phyloP scores from a whole-genome alignment of 148 eudicot species.

The Beta vulgaris region DNA sequence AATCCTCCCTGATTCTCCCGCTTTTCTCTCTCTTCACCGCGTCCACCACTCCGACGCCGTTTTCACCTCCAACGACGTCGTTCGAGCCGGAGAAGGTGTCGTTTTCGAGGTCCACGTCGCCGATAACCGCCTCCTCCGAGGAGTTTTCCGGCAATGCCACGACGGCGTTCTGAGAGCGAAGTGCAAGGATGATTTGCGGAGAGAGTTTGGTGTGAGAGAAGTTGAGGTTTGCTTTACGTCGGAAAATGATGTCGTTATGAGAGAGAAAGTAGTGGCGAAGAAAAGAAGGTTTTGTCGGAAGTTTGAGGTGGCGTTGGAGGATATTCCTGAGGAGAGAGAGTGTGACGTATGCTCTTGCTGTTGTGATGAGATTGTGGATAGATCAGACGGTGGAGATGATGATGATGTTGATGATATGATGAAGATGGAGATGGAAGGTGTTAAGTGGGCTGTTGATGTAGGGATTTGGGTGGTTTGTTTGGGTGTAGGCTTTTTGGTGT shows the following conservation, averaged over 20 bases:
- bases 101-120: slow-evolving; percentile 52
- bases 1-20: slow-evolving; percentile 50
- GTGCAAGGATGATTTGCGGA: slow-evolving; percentile 25
- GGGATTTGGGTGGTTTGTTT: slow-evolving; percentile 66
- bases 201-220: slow-evolving; percentile 24
- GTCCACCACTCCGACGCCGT: neutral
- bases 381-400: slow-evolving; percentile 26
- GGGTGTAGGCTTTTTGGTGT: slow-evolving; percentile 61
- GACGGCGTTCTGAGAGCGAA: slow-evolving; percentile 46
- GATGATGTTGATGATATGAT: slow-evolving; percentile 25
- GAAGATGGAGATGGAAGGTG: slow-evolving; percentile 35
- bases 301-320: slow-evolving; percentile 42
- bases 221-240: slow-evolving; percentile 34
- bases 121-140: slow-evolving; percentile 47
- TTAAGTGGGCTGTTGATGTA: slow-evolving; percentile 61
- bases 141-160: slow-evolving; percentile 38
- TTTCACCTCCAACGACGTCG: slow-evolving; percentile 36
- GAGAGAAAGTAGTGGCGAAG: slow-evolving; percentile 16
- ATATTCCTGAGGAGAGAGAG: slow-evolving; percentile 55
- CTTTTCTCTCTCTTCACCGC: slow-evolving; percentile 53
- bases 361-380: slow-evolving; percentile 1
- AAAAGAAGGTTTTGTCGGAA: slow-evolving; percentile 21
- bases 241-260: slow-evolving; percentile 35
- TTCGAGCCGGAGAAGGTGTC: slow-evolving; percentile 44
- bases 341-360: slow-evolving; percentile 18